Evolutionary conservation across 129 eudicot species (phyloP).

Genomic region (Flaveria trinervia): DNA sequence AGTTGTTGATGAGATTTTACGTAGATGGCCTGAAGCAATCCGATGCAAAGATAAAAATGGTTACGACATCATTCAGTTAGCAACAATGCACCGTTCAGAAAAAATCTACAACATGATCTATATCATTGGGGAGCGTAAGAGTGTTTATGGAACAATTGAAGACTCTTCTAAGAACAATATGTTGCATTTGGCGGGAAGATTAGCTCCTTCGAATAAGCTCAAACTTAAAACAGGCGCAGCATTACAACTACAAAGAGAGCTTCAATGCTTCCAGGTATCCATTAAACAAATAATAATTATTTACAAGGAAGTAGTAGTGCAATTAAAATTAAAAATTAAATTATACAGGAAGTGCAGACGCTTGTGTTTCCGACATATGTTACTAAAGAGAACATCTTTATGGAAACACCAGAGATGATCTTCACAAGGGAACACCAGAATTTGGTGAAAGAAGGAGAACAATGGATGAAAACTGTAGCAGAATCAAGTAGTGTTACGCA

Average conservation of each 20-base stretch:
- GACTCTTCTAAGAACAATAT: slow-evolving; percentile 15
- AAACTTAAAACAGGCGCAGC: slow-evolving; percentile 14
- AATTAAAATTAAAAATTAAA: too few species aligned
- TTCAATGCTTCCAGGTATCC: slow-evolving; percentile 31
- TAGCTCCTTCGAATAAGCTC: slow-evolving; percentile 9
- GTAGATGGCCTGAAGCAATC: slow-evolving; percentile 16
- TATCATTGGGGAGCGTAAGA: background rate
- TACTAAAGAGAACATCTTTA: background rate
- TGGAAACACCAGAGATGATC: slow-evolving; percentile 17
- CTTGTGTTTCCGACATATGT: background rate
- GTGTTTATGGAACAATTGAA: background rate
- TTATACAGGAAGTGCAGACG: slow-evolving; percentile 16
- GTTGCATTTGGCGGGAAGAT: slow-evolving; percentile 29
- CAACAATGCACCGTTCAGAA: slow-evolving; percentile 22
- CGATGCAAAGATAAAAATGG: background rate
- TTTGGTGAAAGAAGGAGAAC: slow-evolving; percentile 14
- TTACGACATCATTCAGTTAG: slow-evolving; percentile 14
- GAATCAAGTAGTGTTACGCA: slow-evolving; percentile 29
- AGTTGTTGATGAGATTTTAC: slow-evolving; percentile 20
- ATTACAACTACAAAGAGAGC: slow-evolving; percentile 32
- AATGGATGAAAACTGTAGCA: slow-evolving; percentile 19
- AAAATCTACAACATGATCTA: slow-evolving; percentile 22
- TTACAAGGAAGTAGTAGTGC: background rate
- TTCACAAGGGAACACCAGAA: slow-evolving; percentile 18
- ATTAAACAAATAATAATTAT: background rate